Conservation (phyloP, 2,329 filamentous ascomycete species). For the Curvularia eragrostidis region DNA sequence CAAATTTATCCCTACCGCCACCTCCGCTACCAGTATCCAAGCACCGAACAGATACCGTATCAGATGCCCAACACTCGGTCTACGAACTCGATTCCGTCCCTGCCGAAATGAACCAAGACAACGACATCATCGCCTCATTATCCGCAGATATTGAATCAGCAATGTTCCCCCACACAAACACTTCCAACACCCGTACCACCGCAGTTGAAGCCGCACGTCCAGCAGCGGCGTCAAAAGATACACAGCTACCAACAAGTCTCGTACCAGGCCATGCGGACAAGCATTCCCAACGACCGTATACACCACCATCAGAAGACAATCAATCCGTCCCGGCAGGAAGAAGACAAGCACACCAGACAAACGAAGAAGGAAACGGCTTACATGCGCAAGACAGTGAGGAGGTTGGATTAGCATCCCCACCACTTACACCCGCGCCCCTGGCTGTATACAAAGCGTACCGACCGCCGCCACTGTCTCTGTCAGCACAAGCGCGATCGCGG, state of each 20-base stretch:
- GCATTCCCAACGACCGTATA: not conserved
- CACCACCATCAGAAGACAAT: not conserved
- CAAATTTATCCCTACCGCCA: not conserved
- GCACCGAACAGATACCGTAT: not conserved
- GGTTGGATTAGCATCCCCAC: conserved; percentile 5
- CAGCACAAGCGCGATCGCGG: not conserved
- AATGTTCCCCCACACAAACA: not conserved
- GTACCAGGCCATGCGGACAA: not conserved
- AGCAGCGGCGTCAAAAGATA: not conserved
- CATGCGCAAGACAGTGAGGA: not conserved
- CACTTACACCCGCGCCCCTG: conserved; percentile 11
- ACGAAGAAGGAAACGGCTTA: too few species aligned
- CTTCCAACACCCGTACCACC: not conserved
- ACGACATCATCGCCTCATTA: conserved; percentile 28
- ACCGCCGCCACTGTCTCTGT: conserved; percentile 4
- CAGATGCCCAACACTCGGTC: not conserved
- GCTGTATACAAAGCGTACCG: conserved; percentile 34
- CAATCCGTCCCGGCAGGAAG: too few species aligned
- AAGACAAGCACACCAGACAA: too few species aligned
- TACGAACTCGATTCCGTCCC: not conserved
- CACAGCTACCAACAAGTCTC: not conserved
- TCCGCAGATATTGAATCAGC: conserved; percentile 23
- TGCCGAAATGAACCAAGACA: conserved; percentile 10
- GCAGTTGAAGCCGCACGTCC: not conserved
- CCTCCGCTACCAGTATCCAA: not conserved